A percentile compares a stretch with the other conserved stretches of the same genome.
These are phyloP conservation scores for Populus hybrid DNA, from an alignment of 441 rosid species.

Conservation along the genomic window DNA sequence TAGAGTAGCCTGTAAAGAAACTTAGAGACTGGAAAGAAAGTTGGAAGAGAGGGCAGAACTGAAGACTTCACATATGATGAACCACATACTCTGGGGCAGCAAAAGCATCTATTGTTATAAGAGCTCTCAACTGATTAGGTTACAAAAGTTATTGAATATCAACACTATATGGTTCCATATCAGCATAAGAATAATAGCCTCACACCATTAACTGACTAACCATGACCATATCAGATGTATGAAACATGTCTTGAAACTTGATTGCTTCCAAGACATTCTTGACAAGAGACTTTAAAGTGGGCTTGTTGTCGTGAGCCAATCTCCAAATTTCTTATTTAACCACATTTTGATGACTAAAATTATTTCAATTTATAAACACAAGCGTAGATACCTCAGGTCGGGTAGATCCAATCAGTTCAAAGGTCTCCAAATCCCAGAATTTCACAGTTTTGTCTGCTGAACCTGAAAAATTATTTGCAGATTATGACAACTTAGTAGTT, in stretches of 20 bases:
- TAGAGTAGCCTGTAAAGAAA: not conserved
- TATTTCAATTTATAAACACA: not conserved
- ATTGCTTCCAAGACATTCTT: not conserved
- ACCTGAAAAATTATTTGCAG: slow-evolving; percentile 52
- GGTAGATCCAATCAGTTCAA: slow-evolving; percentile 87
- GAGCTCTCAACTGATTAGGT: not conserved
- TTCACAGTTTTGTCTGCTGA: slow-evolving; percentile 94
- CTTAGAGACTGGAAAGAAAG: not conserved
- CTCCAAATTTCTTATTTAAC: not conserved
- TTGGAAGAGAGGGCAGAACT: not conserved
- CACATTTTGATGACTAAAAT: not conserved
- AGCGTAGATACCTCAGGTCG: slow-evolving; percentile 74
- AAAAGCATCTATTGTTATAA: not conserved
- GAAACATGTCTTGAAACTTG: not conserved
- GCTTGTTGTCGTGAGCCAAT: not conserved
- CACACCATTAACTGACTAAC: not conserved
- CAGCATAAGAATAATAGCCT: not conserved
- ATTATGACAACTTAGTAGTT: not conserved
- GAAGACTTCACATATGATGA: not conserved
- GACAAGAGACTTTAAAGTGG: not conserved
- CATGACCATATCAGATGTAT: not conserved
- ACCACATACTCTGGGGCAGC: not conserved
- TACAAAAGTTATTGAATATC: not conserved
- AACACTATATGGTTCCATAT: not conserved
- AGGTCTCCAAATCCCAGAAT: slow-evolving; percentile 98